Conservation (phyloP, 805 yeast species). For the Jamesozyma rosinii region DNA sequence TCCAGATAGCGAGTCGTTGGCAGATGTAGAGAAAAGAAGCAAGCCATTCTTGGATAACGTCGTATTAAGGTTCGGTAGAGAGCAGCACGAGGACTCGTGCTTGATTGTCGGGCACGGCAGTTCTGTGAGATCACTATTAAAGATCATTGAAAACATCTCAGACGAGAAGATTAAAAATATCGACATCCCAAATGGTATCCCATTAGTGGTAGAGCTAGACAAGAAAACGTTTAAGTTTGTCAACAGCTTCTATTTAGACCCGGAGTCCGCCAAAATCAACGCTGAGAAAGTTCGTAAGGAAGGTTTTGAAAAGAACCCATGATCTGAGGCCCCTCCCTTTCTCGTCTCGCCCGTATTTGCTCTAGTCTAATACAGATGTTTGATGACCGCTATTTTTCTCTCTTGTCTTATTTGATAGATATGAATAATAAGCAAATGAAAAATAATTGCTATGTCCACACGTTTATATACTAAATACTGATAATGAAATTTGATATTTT, state of each 20-base stretch:
- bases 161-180: constrained; percentile 63
- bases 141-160: constrained; percentile 53
- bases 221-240: constrained; percentile 37
- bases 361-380: too few species aligned
- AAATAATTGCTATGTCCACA: too few species aligned
- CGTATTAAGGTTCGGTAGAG: constrained; percentile 37
- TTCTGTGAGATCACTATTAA: constrained; percentile 66
- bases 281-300: constrained; percentile 74
- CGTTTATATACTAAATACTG: too few species aligned
- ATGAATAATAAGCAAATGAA: background rate
- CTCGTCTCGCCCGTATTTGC: background rate
- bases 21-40: constrained; percentile 61
- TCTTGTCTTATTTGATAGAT: background rate
- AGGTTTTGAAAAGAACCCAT: constrained; percentile 40
- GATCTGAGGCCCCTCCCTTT: background rate
- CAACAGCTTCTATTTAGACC: constrained; percentile 62
- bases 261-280: constrained; percentile 67
- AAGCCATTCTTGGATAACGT: constrained; percentile 48
- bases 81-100: constrained; percentile 46
- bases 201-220: constrained; percentile 59
- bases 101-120: constrained; percentile 75
- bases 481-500: too few species aligned
- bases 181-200: constrained; percentile 79
- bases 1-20: constrained; percentile 66
- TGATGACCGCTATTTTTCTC: background rate